These are phyloP conservation scores for Quambalaria eucalypti DNA, from an alignment of 1,284 basidiomycete species.

Conservation along the genomic window DNA sequence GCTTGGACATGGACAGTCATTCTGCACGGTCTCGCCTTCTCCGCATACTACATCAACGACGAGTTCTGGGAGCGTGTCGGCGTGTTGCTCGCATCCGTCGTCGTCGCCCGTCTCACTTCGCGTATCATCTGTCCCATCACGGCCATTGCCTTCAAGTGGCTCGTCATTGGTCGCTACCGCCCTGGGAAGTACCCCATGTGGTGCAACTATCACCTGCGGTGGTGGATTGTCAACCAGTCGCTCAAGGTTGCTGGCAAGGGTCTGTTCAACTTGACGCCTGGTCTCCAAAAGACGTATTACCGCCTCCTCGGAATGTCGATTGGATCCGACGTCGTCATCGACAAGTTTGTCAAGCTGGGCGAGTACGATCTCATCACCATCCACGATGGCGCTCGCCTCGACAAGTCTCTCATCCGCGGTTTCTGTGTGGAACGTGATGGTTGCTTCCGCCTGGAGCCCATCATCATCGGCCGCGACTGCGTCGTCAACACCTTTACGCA, in stretches of 20 bases:
- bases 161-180: constrained; percentile 44
- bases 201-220: constrained; percentile 47
- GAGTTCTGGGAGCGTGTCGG: constrained; percentile 46
- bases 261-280: constrained; percentile 40
- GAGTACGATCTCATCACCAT: constrained; percentile 46
- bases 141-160: constrained; percentile 47
- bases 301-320: constrained; percentile 45
- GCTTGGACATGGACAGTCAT: constrained; percentile 48
- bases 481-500: constrained; percentile 46
- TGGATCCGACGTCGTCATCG: constrained; percentile 41
- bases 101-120: constrained; percentile 41
- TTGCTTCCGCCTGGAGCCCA: constrained; percentile 45
- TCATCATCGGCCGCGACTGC: constrained; percentile 46
- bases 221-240: constrained; percentile 48
- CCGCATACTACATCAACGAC: constrained; percentile 45
- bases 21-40: constrained; percentile 45
- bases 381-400: constrained; percentile 44
- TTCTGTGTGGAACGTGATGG: constrained; percentile 47
- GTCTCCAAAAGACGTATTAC: constrained; percentile 40
- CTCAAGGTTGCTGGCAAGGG: constrained; percentile 44
- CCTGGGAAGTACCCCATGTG: constrained; percentile 47
- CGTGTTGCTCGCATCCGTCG: constrained; percentile 39
- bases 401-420: constrained; percentile 44
- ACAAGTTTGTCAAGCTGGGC: constrained; percentile 36
- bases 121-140: constrained; percentile 46